These are phyloP conservation scores for Firmiana major DNA, from an alignment of 345 rosid genomes.

Conservation along the genomic window DNA sequence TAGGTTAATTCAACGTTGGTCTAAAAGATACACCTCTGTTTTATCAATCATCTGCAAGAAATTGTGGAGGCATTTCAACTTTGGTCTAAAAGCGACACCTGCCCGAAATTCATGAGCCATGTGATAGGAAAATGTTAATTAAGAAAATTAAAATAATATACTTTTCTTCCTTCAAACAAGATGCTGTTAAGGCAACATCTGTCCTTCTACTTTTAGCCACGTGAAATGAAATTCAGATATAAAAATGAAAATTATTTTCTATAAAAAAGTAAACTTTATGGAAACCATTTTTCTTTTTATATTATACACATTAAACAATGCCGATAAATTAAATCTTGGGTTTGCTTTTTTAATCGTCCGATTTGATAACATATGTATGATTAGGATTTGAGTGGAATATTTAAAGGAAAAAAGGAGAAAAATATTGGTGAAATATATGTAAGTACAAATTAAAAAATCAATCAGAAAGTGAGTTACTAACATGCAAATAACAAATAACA, in stretches of 20 bases:
- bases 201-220: background rate
- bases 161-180: background rate
- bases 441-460: background rate
- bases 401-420: background rate
- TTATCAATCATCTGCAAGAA: background rate
- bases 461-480: background rate
- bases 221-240: background rate
- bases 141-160: background rate
- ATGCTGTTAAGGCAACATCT: background rate
- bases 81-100: constrained; percentile 5
- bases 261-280: background rate
- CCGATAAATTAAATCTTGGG: background rate
- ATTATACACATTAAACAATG: background rate
- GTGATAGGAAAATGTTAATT: background rate
- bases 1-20: background rate
- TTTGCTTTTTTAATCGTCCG: background rate
- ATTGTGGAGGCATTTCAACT: background rate
- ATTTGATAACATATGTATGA: background rate
- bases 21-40: background rate
- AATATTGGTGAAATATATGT: background rate
- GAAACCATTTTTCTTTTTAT: background rate
- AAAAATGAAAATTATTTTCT: background rate
- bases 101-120: background rate
- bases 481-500: background rate
- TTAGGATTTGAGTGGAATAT: background rate